Evolutionary conservation across 257 asterid genomes (phyloP).

Genomic region (Datura wrightii): DNA sequence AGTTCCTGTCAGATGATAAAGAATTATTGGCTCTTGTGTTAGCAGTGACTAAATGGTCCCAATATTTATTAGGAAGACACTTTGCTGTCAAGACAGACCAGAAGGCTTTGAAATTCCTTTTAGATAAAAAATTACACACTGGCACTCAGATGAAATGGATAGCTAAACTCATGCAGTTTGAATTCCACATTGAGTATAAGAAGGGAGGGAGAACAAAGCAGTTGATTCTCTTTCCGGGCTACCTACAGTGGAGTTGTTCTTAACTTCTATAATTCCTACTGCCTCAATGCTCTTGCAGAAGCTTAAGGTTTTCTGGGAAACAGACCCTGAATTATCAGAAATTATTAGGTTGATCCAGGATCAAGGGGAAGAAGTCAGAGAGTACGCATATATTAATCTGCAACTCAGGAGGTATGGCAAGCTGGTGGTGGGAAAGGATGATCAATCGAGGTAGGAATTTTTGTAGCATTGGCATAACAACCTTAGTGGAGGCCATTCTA

Average conservation of each 20-base stretch:
- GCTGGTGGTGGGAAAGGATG: neutral
- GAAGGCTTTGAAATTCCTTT: too few relatives aligned
- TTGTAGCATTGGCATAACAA: neutral
- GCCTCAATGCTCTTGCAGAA: neutral
- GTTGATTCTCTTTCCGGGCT: neutral
- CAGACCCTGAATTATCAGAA: neutral
- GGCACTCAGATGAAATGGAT: too few relatives aligned
- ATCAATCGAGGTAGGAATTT: neutral
- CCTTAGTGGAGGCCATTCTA: neutral
- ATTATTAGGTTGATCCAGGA: neutral
- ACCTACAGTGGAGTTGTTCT: neutral
- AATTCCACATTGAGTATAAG: too few relatives aligned
- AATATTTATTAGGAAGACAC: too few relatives aligned
- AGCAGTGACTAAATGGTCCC: too few relatives aligned
- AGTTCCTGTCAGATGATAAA: too few relatives aligned
- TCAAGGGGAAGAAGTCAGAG: neutral
- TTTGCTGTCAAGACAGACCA: too few relatives aligned
- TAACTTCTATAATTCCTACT: neutral
- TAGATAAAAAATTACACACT: too few relatives aligned
- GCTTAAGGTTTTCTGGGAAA: neutral
- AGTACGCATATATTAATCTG: neutral
- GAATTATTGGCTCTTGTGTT: too few relatives aligned
- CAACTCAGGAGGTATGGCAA: neutral
- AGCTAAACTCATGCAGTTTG: too few relatives aligned
- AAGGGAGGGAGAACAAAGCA: neutral